These are phyloP conservation scores for Mucor piriformis DNA, from an alignment of 371 early-diverging fungal species.

Conservation along the genomic window DNA sequence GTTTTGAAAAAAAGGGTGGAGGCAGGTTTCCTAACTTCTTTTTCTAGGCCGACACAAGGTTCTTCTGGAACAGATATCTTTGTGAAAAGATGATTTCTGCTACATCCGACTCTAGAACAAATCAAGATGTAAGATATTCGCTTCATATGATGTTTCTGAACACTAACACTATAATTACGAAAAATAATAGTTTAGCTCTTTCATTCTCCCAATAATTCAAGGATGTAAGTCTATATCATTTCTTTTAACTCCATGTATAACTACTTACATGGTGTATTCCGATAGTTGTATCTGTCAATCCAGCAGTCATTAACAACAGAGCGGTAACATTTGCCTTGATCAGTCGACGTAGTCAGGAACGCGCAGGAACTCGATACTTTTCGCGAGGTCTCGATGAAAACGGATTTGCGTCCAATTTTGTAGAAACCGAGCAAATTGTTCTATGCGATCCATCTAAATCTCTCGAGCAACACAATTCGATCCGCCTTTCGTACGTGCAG, in stretches of 20 bases:
- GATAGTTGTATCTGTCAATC: slow-evolving; percentile 56
- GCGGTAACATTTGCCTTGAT: slow-evolving; percentile 77
- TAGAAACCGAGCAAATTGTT: slow-evolving; percentile 97
- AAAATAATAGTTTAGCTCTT: slow-evolving; percentile 72
- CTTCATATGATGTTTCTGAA: neutral
- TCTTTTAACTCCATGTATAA: too few relatives aligned
- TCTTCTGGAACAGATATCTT: slow-evolving; percentile 88
- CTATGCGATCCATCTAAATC: slow-evolving; percentile 43
- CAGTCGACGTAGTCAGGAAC: slow-evolving; percentile 77
- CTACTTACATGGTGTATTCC: too few relatives aligned
- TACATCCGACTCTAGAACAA: slow-evolving; percentile 5
- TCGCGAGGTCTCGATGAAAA: slow-evolving; percentile 90
- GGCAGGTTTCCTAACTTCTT: neutral
- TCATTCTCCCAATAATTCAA: slow-evolving; percentile 88
- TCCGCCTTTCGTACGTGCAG: slow-evolving; percentile 79
- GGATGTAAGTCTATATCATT: slow-evolving; percentile 68
- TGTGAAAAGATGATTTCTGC: slow-evolving; percentile 61
- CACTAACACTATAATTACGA: too few relatives aligned
- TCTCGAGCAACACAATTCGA: slow-evolving; percentile 19
- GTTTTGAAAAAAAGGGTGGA: too few relatives aligned
- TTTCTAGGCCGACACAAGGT: slow-evolving; percentile 76
- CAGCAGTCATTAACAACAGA: slow-evolving; percentile 54
- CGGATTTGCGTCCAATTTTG: slow-evolving; percentile 96
- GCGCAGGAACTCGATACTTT: slow-evolving; percentile 88
- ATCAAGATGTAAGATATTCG: slow-evolving; percentile 38